Evolutionary conservation across 768 basidiomycete species (phyloP).

Genomic region (Suillus ampliporus): DNA sequence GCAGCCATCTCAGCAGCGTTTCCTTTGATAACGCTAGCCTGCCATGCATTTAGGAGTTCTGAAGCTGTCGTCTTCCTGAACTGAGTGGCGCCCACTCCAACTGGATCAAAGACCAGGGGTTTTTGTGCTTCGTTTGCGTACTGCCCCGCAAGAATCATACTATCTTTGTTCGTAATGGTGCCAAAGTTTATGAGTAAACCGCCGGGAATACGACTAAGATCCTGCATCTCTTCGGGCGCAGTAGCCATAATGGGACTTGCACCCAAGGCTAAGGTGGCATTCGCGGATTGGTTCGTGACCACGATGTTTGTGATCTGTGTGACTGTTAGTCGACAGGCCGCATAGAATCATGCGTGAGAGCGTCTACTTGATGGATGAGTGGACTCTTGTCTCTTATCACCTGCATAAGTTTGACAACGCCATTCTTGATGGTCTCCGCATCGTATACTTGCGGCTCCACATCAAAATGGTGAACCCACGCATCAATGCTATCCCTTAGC

Average conservation of each 20-base stretch:
- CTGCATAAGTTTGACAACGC: slow-evolving; percentile 55
- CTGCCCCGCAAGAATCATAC: slow-evolving; percentile 78
- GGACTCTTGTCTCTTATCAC: slow-evolving; percentile 61
- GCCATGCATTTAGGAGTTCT: slow-evolving; percentile 80
- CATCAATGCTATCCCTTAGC: slow-evolving; percentile 47
- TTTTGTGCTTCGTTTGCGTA: slow-evolving; percentile 72
- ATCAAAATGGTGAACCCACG: slow-evolving; percentile 21
- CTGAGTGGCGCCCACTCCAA: slow-evolving; percentile 84
- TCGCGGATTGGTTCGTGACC: slow-evolving; percentile 88
- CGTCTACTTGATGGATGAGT: slow-evolving; percentile 76
- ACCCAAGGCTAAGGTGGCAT: slow-evolving; percentile 85
- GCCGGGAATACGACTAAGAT: slow-evolving; percentile 68
- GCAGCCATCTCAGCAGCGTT: slow-evolving; percentile 90
- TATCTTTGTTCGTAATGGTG: slow-evolving; percentile 69
- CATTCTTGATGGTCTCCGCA: slow-evolving; percentile 44
- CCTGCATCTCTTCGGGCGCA: slow-evolving; percentile 79
- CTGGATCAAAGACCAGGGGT: slow-evolving; percentile 89
- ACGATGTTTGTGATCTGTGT: slow-evolving; percentile 87
- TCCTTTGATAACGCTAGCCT: slow-evolving; percentile 92
- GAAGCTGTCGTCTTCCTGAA: slow-evolving; percentile 60
- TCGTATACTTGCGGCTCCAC: slow-evolving; percentile 26
- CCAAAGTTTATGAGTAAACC: slow-evolving; percentile 89
- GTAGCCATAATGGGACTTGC: slow-evolving; percentile 96
- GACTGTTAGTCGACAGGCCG: slow-evolving; percentile 7
- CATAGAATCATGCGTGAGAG: neutral